A percentile compares a stretch with the other conserved stretches of the same genome.
Evolutionary conservation across 75 land plant genomes (phyloP).

Genomic region (Sequoia sempervirens): DNA sequence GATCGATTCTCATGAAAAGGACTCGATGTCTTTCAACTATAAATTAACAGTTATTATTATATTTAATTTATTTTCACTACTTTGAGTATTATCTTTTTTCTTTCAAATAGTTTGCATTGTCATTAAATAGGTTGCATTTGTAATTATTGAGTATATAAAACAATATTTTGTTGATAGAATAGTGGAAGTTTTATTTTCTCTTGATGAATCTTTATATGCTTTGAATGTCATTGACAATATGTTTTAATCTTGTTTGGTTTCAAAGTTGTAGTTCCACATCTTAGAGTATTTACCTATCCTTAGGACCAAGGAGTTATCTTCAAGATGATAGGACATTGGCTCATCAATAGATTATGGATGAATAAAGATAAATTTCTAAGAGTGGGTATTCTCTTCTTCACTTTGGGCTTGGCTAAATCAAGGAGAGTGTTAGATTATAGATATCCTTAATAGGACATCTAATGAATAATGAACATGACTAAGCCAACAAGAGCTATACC

Average conservation of each 20-base stretch:
- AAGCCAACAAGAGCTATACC: too few relatives aligned
- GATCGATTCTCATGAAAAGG: neutral
- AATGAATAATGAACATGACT: too few relatives aligned
- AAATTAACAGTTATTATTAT: neutral
- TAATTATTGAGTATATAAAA: conserved; percentile 29
- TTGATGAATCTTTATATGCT: conserved; percentile 24
- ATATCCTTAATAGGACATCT: too few relatives aligned
- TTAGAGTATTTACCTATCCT: too few relatives aligned
- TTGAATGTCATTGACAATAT: conserved; percentile 30
- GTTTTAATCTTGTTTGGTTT: neutral
- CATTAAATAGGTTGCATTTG: neutral
- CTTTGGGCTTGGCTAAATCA: too few relatives aligned
- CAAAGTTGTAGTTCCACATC: too few relatives aligned
- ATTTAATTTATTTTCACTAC: neutral
- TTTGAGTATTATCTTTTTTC: neutral
- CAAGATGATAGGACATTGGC: too few relatives aligned
- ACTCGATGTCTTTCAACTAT: neutral
- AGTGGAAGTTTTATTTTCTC: conserved; percentile 23
- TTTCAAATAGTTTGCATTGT: conserved; percentile 25
- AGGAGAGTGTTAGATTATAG: too few relatives aligned
- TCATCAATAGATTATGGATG: too few relatives aligned
- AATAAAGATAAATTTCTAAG: too few relatives aligned
- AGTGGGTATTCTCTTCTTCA: too few relatives aligned
- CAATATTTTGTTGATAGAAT: conserved; percentile 18
- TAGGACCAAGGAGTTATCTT: too few relatives aligned